Evolutionary conservation across 2,329 filamentous ascomycete genomes (phyloP).

Genomic region (Chaetothyriales sp.): DNA sequence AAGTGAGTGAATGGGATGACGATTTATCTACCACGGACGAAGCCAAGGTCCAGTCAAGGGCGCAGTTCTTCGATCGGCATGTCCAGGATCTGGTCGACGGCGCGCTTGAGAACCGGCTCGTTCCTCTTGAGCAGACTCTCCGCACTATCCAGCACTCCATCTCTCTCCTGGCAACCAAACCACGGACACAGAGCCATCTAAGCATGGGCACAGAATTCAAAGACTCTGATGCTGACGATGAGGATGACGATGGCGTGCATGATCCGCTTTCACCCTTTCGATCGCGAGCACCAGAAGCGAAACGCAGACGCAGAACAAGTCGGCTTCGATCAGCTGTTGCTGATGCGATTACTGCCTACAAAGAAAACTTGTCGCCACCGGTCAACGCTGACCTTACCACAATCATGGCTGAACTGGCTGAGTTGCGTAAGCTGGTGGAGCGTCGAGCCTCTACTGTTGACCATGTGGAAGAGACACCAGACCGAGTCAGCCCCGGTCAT

Average conservation of each 20-base stretch:
- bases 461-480: slow-evolving; percentile 40
- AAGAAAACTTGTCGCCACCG: slow-evolving; percentile 6
- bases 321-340: slow-evolving; percentile 50
- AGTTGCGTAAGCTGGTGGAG: slow-evolving; percentile 3
- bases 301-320: slow-evolving; percentile 43
- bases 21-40: slow-evolving; percentile 70
- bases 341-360: slow-evolving; percentile 45
- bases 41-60: slow-evolving; percentile 63
- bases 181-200: slow-evolving; percentile 44
- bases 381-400: slow-evolving; percentile 1
- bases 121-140: slow-evolving; percentile 67
- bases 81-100: slow-evolving; percentile 74
- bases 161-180: slow-evolving; percentile 39
- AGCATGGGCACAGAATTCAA: slow-evolving; percentile 53
- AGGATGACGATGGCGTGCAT: slow-evolving; percentile 53
- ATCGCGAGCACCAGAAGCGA: slow-evolving; percentile 54
- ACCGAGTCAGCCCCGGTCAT: slow-evolving; percentile 46
- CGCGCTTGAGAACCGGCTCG: slow-evolving; percentile 59
- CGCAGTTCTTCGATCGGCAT: slow-evolving; percentile 78
- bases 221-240: slow-evolving; percentile 87
- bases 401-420: slow-evolving; percentile 1
- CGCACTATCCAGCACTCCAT: slow-evolving; percentile 59
- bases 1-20: slow-evolving; percentile 74
- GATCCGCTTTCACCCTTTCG: slow-evolving; percentile 40
- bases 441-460: slow-evolving; percentile 7